Conservation (phyloP, 768 basidiomycete genomes). For the Boletus huronensis region DNA sequence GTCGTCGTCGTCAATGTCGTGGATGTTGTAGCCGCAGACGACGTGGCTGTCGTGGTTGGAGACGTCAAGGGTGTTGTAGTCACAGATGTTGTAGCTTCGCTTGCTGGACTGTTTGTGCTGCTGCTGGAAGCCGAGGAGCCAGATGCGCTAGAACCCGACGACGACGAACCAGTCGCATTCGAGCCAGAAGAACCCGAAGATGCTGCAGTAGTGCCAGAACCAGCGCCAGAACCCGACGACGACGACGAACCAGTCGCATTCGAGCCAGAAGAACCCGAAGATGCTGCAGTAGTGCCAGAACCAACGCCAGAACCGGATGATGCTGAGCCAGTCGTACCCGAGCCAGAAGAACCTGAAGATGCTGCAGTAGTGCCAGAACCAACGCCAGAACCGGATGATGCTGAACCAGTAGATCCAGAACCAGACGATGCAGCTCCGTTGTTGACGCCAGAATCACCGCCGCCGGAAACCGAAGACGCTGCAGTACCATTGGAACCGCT, state of each 20-base stretch:
- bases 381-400: not conserved
- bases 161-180: not conserved
- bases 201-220: no score
- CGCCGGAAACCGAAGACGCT: not conserved
- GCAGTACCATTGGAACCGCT: not conserved
- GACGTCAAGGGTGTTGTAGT: not conserved
- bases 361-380: not conserved
- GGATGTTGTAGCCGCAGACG: not conserved
- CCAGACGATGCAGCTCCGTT: not conserved
- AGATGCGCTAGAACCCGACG: not conserved
- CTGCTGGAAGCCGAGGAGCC: not conserved
- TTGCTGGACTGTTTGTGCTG: not conserved
- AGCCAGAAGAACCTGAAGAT: not conserved
- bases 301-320: not conserved
- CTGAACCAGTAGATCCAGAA: not conserved
- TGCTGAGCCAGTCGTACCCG: not conserved
- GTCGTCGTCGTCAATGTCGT: not conserved
- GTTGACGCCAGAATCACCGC: not conserved
- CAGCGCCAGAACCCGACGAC: no score
- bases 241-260: not conserved
- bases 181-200: no score
- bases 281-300: not conserved
- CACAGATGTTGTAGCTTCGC: not conserved
- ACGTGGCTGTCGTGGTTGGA: not conserved
- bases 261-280: not conserved